Percentiles rank a stretch among this genome's conserved stretches.
phyloP scores from a whole-genome alignment of 768 basidiomycete species.

The Tricholoma matsutake region DNA sequence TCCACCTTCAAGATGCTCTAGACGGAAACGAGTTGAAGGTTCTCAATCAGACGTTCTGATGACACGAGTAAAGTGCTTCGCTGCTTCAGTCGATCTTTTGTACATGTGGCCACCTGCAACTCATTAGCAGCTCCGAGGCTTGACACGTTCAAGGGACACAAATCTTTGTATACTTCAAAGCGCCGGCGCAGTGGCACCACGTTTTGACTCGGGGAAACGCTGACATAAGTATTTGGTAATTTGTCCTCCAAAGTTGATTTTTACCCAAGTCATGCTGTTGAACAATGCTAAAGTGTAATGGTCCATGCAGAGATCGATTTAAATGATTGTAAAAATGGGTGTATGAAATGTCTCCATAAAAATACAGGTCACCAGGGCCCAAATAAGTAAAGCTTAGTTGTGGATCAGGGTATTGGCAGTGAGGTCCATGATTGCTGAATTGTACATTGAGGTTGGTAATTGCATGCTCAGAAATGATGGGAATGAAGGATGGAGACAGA shows the following conservation, averaged over 20 bases:
- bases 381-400: constrained; percentile 12
- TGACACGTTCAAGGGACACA: constrained; percentile 4
- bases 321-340: background rate
- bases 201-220: constrained; percentile 12
- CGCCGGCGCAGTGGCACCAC: background rate
- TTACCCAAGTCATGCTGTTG: no score
- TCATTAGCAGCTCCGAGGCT: background rate
- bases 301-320: background rate
- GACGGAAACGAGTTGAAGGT: no score
- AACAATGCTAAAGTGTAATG: background rate
- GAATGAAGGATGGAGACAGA: constrained; percentile 16
- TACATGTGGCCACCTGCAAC: background rate
- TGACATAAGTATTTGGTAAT: background rate
- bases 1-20: no score
- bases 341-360: constrained; percentile 2
- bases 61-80: background rate
- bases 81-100: background rate
- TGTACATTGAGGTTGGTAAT: constrained; percentile 12
- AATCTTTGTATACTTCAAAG: constrained; percentile 6
- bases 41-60: constrained; percentile 12
- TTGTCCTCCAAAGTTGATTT: no score
- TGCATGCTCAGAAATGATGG: constrained; percentile 10
- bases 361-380: constrained; percentile 9
- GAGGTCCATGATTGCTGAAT: constrained; percentile 11
- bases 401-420: constrained; percentile 7